These are phyloP conservation scores for Ceratocystis variospora DNA, from an alignment of 2,329 filamentous ascomycete species.

Conservation along the genomic window DNA sequence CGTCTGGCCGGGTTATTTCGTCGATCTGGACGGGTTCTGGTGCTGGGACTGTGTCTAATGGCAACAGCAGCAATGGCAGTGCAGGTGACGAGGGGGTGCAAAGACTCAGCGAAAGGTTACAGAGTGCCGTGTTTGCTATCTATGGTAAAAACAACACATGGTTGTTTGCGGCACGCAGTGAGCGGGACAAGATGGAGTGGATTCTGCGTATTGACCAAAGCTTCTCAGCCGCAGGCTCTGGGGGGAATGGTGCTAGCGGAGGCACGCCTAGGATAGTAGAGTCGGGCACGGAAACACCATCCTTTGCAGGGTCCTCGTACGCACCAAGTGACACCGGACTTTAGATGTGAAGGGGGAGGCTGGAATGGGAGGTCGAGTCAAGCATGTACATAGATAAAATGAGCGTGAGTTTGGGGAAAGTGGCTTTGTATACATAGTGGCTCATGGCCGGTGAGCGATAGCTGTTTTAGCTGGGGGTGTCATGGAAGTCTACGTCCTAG, in stretches of 20 bases:
- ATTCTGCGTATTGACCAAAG: constrained; percentile 88
- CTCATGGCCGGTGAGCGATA: no score
- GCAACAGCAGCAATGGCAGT: constrained; percentile 17
- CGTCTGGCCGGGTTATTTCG: constrained; percentile 40
- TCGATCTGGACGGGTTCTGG: constrained; percentile 40
- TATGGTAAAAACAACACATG: constrained; percentile 93
- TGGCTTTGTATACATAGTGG: no score
- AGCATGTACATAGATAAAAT: neutral
- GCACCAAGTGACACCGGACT: constrained; percentile 7
- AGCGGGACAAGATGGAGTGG: constrained; percentile 93
- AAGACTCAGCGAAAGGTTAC: constrained; percentile 43
- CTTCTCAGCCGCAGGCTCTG: constrained; percentile 31
- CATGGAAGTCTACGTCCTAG: no score
- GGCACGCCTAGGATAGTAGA: neutral
- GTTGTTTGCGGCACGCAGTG: constrained; percentile 78
- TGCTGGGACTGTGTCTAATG: constrained; percentile 24
- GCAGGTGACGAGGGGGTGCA: constrained; percentile 32
- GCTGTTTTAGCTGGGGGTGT: no score
- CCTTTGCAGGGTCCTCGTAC: constrained; percentile 10
- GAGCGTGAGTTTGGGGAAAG: no score
- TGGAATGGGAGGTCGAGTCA: neutral
- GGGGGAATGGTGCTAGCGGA: neutral
- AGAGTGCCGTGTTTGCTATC: constrained; percentile 75
- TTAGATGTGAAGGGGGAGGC: neutral
- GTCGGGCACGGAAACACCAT: neutral